phyloP scores from a whole-genome alignment of 805 yeast genomes.

The Myxozyma kluyveri region DNA sequence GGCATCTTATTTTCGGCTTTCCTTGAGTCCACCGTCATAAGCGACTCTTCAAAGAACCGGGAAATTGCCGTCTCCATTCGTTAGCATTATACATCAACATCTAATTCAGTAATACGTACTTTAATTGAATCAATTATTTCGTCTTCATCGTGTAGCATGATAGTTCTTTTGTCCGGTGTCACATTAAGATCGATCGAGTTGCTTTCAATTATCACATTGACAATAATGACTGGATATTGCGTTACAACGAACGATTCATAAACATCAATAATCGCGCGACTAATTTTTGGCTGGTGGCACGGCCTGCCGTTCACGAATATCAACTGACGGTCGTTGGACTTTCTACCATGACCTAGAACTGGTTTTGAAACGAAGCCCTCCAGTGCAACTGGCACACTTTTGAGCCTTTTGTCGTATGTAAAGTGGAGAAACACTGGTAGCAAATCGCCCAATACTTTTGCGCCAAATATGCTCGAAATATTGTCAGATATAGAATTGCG shows the following conservation, averaged over 20 bases:
- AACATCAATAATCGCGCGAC: slow-evolving; percentile 65
- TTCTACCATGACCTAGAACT: slow-evolving; percentile 75
- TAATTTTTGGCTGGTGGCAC: slow-evolving; percentile 52
- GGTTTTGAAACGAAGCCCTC: slow-evolving; percentile 71
- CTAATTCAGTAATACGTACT: not conserved
- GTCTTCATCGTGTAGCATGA: slow-evolving; percentile 65
- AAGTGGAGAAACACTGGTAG: slow-evolving; percentile 45
- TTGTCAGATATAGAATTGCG: slow-evolving; percentile 50
- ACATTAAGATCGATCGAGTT: slow-evolving; percentile 69
- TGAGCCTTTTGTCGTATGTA: slow-evolving; percentile 6
- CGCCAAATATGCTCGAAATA: slow-evolving; percentile 67
- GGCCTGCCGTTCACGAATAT: slow-evolving; percentile 77
- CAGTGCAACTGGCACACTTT: slow-evolving; percentile 37
- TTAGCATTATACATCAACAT: too few relatives aligned
- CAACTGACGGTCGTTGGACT: slow-evolving; percentile 70
- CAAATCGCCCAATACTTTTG: slow-evolving; percentile 59
- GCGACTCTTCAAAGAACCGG: too few relatives aligned
- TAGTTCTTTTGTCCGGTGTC: slow-evolving; percentile 82
- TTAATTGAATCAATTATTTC: slow-evolving; percentile 53
- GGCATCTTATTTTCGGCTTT: too few relatives aligned
- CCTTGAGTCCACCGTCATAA: too few relatives aligned
- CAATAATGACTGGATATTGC: slow-evolving; percentile 68
- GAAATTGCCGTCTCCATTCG: too few relatives aligned
- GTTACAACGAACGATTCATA: slow-evolving; percentile 68
- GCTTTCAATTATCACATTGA: slow-evolving; percentile 47